Evolutionary conservation across 768 basidiomycete species (phyloP), one percentile per base, ranked within the genome.

Genomic region (Podaxis sp.): DNA sequence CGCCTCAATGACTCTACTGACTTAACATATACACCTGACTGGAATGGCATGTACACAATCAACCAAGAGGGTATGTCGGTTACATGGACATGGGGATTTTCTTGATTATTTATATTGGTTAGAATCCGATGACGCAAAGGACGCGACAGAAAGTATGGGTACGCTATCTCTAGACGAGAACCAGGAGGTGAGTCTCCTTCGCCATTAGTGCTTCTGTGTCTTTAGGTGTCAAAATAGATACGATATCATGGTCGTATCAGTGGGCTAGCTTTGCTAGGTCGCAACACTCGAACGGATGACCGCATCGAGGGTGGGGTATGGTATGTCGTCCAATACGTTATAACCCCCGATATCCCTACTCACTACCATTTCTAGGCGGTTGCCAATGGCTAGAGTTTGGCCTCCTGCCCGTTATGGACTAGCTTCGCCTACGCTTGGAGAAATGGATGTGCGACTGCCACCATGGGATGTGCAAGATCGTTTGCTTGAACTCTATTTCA

Each of bases 161-260:
- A 84, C 87, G 65, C 71, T 92, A 22, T 92, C 90, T 6, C 75
- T 92, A 46, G 89, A 91, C 65, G 90, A 92, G 70, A 85, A 90
- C 69, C 85, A 83, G 68, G 89, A 92, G 76, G 90, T 89, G 66
- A 9, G 70, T 52, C 24, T 8, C 19, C 33, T 56, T 38, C n/a
- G 17, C 17, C 8, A 52, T 19, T 46, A 38, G 57, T 2, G 17
- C 46, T 36, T 51, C n/a, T 17, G 11, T 24, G 24, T 49, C 6
- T 59, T 51, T 36, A 19, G 56, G 44, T 59, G 13, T n/a, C 60
- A 36, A 66, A 64, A 22, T 22, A 96, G 87, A 84, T 96, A 51
- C 88, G 94, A 61, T 96, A 88, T 70, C 95, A 95, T 63, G 91
- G 93, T 13, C 82, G 86, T 74, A 79, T 84, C 2, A 89, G 89